Conservation (phyloP, 2,329 filamentous ascomycete species). For the Didymellaceae sp. region DNA sequence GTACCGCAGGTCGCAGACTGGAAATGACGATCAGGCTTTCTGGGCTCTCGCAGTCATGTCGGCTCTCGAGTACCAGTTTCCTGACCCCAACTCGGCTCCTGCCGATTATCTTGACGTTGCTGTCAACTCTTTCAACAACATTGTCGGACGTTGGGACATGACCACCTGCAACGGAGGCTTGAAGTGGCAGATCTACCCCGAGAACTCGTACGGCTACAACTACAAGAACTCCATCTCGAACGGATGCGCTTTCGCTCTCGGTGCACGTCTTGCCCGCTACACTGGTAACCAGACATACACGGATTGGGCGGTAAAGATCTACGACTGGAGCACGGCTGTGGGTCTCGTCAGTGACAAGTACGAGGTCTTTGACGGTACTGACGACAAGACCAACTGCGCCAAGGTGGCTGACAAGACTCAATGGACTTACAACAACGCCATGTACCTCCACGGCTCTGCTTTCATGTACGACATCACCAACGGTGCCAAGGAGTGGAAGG, state of each 20-base stretch:
- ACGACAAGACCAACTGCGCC: slow-evolving; percentile 59
- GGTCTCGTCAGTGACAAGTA: slow-evolving; percentile 59
- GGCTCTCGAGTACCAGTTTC: slow-evolving; percentile 72
- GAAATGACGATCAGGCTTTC: slow-evolving; percentile 78
- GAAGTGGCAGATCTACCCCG: slow-evolving; percentile 80
- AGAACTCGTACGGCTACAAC: slow-evolving; percentile 74
- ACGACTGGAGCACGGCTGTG: slow-evolving; percentile 61
- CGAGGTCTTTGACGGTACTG: slow-evolving; percentile 63
- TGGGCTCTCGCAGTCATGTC: slow-evolving; percentile 73
- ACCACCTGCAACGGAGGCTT: slow-evolving; percentile 73
- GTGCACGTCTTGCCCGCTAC: slow-evolving; percentile 74
- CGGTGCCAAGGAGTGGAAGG: slow-evolving; percentile 59
- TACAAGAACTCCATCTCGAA: slow-evolving; percentile 87
- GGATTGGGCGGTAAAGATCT: slow-evolving; percentile 72
- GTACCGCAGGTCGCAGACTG: slow-evolving; percentile 44
- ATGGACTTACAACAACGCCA: slow-evolving; percentile 65
- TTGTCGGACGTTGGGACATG: slow-evolving; percentile 73
- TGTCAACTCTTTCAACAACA: slow-evolving; percentile 74
- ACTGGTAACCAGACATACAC: slow-evolving; percentile 65
- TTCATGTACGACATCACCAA: slow-evolving; percentile 62
- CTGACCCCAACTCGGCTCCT: slow-evolving; percentile 59
- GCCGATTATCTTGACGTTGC: slow-evolving; percentile 68
- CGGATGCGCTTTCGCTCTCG: slow-evolving; percentile 82
- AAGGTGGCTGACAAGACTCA: slow-evolving; percentile 57
- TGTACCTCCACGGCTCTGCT: slow-evolving; percentile 62